Conservation (phyloP, 805 yeast genomes). For the Teunomyces funiuensis region DNA sequence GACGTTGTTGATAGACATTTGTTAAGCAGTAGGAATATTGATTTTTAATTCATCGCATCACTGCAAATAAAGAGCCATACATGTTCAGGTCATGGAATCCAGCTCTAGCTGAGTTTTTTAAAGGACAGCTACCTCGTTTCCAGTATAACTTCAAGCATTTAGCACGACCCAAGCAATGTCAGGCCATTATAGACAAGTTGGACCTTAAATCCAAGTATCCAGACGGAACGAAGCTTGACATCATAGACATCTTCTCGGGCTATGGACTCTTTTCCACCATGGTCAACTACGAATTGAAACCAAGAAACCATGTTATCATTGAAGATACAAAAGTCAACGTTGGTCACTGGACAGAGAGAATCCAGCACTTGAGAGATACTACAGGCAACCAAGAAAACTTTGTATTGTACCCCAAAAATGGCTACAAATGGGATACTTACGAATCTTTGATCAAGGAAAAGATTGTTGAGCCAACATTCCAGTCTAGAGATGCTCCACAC, state of each 20-base stretch:
- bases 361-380: constrained; percentile 19
- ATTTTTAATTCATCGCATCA: constrained; percentile 1
- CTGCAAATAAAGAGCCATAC: not conserved
- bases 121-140: constrained; percentile 17
- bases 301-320: constrained; percentile 61
- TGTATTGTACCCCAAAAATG: constrained; percentile 43
- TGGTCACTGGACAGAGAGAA: constrained; percentile 28
- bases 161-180: constrained; percentile 24
- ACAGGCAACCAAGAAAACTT: constrained; percentile 34
- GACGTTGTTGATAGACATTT: constrained; percentile 31
- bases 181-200: constrained; percentile 47
- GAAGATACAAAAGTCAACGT: constrained; percentile 44
- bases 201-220: constrained; percentile 38
- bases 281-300: constrained; percentile 59
- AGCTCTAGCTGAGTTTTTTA: constrained; percentile 21
- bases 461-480: constrained; percentile 29
- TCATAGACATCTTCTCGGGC: constrained; percentile 63
- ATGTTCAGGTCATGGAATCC: constrained; percentile 26
- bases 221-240: constrained; percentile 40
- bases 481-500: constrained; percentile 44
- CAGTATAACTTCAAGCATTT: constrained; percentile 28
- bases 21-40: not conserved
- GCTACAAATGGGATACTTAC: constrained; percentile 69
- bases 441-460: constrained; percentile 46
- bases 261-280: constrained; percentile 60